A percentile compares a stretch with the other conserved stretches of the same genome.
These are phyloP conservation scores for Aspergillus floridensis DNA, from an alignment of 2,329 filamentous ascomycete genomes.

Conservation along the genomic window DNA sequence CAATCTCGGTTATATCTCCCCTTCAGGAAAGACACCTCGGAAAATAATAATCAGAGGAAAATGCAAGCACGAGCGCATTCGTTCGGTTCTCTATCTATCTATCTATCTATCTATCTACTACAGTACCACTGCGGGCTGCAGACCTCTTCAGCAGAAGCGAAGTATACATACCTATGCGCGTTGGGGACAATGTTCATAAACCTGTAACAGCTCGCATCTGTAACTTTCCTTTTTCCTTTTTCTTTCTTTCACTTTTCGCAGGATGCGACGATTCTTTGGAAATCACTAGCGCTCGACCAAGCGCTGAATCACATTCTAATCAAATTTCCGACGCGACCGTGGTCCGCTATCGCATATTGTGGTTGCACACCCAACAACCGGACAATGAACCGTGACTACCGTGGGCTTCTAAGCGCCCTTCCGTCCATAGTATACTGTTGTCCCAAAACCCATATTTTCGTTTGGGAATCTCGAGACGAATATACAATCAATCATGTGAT, in stretches of 20 bases:
- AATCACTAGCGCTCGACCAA: neutral
- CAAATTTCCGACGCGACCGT: neutral
- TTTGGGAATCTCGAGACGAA: neutral
- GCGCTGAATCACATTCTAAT: neutral
- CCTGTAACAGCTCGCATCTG: neutral
- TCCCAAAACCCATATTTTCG: neutral
- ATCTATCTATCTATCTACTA: too few species aligned
- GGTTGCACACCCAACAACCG: neutral
- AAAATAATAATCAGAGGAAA: neutral
- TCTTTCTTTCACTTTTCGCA: too few species aligned
- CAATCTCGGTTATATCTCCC: constrained; percentile 23
- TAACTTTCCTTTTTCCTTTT: neutral
- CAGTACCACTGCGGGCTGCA: too few species aligned
- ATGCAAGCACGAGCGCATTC: neutral
- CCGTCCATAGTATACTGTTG: neutral
- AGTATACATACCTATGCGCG: too few species aligned
- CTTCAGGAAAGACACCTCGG: constrained; percentile 14
- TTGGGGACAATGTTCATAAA: too few species aligned
- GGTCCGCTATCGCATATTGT: neutral
- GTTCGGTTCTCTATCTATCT: neutral
- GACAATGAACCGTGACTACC: neutral
- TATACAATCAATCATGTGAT: neutral
- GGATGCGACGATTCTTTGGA: too few species aligned
- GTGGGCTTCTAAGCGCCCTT: neutral
- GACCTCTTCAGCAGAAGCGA: too few species aligned